Evolutionary conservation across 768 basidiomycete species (phyloP).

Genomic region (Kwoniella newhampshirensis): DNA sequence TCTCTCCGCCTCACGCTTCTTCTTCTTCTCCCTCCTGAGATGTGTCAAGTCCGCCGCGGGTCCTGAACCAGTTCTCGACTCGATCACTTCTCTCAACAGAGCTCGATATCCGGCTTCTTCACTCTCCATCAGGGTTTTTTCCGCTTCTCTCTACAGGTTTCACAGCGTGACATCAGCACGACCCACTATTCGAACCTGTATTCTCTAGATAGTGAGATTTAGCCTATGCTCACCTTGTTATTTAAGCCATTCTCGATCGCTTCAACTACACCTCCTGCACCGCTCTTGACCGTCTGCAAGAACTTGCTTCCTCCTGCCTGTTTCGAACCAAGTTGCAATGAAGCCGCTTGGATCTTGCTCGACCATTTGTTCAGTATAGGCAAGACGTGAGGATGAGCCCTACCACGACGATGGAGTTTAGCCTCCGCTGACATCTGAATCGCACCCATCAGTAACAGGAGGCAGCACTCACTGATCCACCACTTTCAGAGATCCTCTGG

Average conservation of each 20-base stretch:
- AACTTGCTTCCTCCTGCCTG: constrained; percentile 58
- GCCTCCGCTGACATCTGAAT: neutral
- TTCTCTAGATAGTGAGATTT: neutral
- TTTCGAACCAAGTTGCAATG: constrained; percentile 67
- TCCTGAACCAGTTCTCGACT: constrained; percentile 55
- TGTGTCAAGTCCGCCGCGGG: constrained; percentile 30
- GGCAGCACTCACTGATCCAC: constrained; percentile 41
- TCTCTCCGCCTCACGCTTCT: constrained; percentile 78
- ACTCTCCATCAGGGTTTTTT: constrained; percentile 35
- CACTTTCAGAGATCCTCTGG: constrained; percentile 34
- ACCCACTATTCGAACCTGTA: neutral
- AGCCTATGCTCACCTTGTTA: constrained; percentile 32
- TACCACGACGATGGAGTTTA: constrained; percentile 27
- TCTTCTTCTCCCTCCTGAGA: constrained; percentile 57
- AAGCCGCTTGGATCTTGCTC: constrained; percentile 87
- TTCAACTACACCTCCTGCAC: constrained; percentile 59
- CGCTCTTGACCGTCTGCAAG: constrained; percentile 54
- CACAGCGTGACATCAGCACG: neutral
- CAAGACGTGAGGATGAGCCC: constrained; percentile 69
- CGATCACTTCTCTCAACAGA: constrained; percentile 85
- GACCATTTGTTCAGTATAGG: constrained; percentile 92
- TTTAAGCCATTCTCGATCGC: constrained; percentile 72
- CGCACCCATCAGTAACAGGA: neutral
- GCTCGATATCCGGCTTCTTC: constrained; percentile 71
- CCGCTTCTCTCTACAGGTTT: constrained; percentile 23